phyloP scores from a whole-genome alignment of 768 basidiomycete species.

The Leccinum sublutescens region DNA sequence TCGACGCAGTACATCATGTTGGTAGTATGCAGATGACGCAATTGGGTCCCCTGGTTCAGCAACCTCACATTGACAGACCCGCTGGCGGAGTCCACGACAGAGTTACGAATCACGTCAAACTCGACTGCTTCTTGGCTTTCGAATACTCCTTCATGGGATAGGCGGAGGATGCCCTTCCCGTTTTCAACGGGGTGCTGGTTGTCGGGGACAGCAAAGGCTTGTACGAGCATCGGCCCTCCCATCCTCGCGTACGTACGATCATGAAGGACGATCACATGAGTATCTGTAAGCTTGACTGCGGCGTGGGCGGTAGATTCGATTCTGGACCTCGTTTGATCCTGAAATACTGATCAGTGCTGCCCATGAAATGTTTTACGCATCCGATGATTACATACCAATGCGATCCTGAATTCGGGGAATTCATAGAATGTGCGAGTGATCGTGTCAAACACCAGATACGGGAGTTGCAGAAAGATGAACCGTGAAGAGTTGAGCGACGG shows the following conservation, averaged over 20 bases:
- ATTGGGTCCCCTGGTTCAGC: too few species aligned
- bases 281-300: not conserved
- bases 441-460: not conserved
- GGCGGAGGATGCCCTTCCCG: not conserved
- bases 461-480: not conserved
- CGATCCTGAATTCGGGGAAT: not conserved
- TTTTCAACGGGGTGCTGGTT: not conserved
- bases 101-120: too few species aligned
- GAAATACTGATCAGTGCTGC: not conserved
- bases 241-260: too few species aligned
- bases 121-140: too few species aligned
- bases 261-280: not conserved
- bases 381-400: not conserved
- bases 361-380: not conserved
- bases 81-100: too few species aligned
- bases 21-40: too few species aligned
- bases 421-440: not conserved
- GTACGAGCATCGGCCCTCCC: too few species aligned
- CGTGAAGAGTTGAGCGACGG: not conserved
- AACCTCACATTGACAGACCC: too few species aligned
- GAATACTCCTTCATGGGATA: not conserved
- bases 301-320: not conserved
- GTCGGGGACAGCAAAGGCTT: not conserved
- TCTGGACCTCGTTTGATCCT: not conserved
- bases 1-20: too few species aligned